Evolutionary conservation across 1,284 basidiomycete species (phyloP).

Genomic region (Sanguinoderma infundibulare): DNA sequence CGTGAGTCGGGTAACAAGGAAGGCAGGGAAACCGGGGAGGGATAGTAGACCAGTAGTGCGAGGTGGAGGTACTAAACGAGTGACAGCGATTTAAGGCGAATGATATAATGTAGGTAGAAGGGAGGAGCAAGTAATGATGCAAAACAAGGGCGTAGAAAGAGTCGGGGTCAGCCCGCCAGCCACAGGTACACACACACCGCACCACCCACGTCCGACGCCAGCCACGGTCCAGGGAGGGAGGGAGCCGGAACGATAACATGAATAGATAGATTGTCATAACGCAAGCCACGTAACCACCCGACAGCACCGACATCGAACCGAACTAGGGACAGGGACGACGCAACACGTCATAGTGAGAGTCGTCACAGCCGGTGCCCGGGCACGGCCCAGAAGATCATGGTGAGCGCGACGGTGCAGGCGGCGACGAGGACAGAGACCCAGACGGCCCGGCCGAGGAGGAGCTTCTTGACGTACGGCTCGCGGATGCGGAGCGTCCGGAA

Average conservation of each 20-base stretch:
- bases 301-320: not conserved
- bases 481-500: slow-evolving; percentile 90
- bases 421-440: slow-evolving; percentile 82
- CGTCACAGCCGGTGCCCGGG: slow-evolving; percentile 82
- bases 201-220: slow-evolving; percentile 4
- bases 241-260: not conserved
- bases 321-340: not conserved
- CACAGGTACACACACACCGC: slow-evolving; percentile 7
- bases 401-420: slow-evolving; percentile 74
- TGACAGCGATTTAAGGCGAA: slow-evolving; percentile 29
- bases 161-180: not conserved
- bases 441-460: slow-evolving; percentile 85
- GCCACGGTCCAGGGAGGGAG: slow-evolving; percentile 9
- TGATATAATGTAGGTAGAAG: slow-evolving; percentile 29
- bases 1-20: not conserved
- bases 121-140: slow-evolving; percentile 24
- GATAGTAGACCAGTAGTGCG: not conserved
- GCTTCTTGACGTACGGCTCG: slow-evolving; percentile 91
- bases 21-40: slow-evolving; percentile 2
- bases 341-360: not conserved
- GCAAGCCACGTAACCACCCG: slow-evolving; percentile 1
- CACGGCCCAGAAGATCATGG: slow-evolving; percentile 90
- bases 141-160: slow-evolving; percentile 3
- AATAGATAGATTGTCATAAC: slow-evolving; percentile 18
- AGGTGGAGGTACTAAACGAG: slow-evolving; percentile 24